Base-by-base conservation (phyloP, 2,329 filamentous ascomycete genomes). In the Scedosporium minutisporum region DNA sequence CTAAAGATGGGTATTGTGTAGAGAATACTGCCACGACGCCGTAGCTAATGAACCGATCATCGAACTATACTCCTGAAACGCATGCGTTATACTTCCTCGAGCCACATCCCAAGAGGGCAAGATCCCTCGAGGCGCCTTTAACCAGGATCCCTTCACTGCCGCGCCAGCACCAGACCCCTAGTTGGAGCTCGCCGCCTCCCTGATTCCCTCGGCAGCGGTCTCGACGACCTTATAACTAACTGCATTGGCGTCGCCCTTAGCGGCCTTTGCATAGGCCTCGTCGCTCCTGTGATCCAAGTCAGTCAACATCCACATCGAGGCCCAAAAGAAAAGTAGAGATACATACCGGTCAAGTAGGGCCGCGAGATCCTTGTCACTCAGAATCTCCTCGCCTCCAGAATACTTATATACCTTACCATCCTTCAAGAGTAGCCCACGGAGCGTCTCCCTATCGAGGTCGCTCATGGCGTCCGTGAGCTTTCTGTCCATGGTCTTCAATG, bases 141-240 rank as follows among this genome's bases (percentile, higher is more conserved):
- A 25, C 18, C 12, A 55, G 23, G 51, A 9, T 18, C 16, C n/a
- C n/a, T 21, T 48, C 2, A 48, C 44, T 6, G 6, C 44, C 9
- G 2, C 44, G 16, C n/a, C 4, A 14, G 16, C 44, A 48, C 44
- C 18, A n/a, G 44, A 12, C n/a, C 21, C 44, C 18, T 48, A n/a
- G n/a, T 48, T 48, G 6, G 16, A 48, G 44, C 16, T 48, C n/a
- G 51, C 51, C 6, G 71, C 67, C 72, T 76, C 74, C 66, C 72
- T 72, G 60, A 86, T 84, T 1, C 82, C 82, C 58, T 83, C 76
- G 0, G 77, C 75, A 1, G 77, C 80, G n/a, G 91, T 96, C 74
- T 93, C 91, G 12, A 97, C 89, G 60, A 92, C 87, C 70, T 84
- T 84, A 71, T 92, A 96, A 0, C 78, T 82, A 59, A 84, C 87